Conservation (phyloP, 164 flowering plant genomes). For the Tetrastigma voinierianum region DNA sequence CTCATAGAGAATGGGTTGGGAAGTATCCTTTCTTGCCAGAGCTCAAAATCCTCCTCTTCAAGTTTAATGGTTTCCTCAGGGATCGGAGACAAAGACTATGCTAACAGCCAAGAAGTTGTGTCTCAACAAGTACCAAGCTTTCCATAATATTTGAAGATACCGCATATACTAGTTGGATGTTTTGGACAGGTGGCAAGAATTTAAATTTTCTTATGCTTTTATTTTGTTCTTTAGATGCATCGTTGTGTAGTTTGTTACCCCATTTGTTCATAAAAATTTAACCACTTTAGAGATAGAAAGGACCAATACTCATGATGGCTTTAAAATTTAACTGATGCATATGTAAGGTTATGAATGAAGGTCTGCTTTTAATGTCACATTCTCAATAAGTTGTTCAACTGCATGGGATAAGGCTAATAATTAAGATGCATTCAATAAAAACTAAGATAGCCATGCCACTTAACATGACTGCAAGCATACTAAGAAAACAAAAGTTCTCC, state of each 20-base stretch:
- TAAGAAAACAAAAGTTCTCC: too few species aligned
- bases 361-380: background rate
- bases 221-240: background rate
- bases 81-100: constrained; percentile 56
- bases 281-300: background rate
- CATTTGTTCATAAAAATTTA: background rate
- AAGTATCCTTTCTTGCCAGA: constrained; percentile 52
- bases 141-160: constrained; percentile 66
- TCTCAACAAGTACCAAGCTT: constrained; percentile 48
- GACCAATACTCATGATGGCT: background rate
- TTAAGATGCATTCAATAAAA: background rate
- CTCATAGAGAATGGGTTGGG: constrained; percentile 20
- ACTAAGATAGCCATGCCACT: too few species aligned
- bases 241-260: background rate
- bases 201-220: background rate
- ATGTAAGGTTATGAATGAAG: background rate
- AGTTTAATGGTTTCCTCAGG: constrained; percentile 44
- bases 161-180: constrained; percentile 95
- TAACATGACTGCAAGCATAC: too few species aligned
- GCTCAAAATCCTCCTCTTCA: constrained; percentile 47
- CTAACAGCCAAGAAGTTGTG: constrained; percentile 44
- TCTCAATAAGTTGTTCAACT: background rate
- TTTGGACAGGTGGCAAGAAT: constrained; percentile 62
- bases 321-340: background rate
- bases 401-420: background rate